Evolutionary conservation across 2,329 filamentous ascomycete genomes (phyloP), one percentile per base, ranked within the genome.

Genomic region (Colletotrichum falcatum): DNA sequence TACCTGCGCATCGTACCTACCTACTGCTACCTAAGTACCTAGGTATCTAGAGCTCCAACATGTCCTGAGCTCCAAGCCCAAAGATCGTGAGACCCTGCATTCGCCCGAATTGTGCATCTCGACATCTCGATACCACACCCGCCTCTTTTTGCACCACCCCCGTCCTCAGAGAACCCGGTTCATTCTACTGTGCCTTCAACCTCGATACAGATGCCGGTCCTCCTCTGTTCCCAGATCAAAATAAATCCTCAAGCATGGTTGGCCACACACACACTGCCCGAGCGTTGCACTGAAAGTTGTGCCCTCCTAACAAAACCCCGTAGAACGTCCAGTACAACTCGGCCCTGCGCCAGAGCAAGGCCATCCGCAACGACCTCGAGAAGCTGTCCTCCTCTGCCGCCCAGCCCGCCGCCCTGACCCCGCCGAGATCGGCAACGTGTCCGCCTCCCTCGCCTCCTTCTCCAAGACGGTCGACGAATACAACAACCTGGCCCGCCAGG

Each of bases 391-490:
- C 89, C 5, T 85, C 86, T 3, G 80, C 84, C 37, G 86, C 87
- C 61, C 85, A 86, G 59, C 90, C 90, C 49, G 85, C 88, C 56
- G 88, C 89, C 61, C 85, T 92, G 16, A 91, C 91, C 82, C 82
- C 7, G 79, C 81, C 74, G 75, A 80, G 72, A 78, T 86, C 81
- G 91, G 92, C 78, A 92, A 94, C 81, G 89, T 94, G 73, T 91
- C 92, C n/a, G 91, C 90, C 26, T 93, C 93, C 18, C 84, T 97
- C 37, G 90, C 92, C 53, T 82, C 94, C 70, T 94, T 99, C 80
- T 89, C 92, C 56, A 94, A 96, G 72, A 97, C 94, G 0, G 87
- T 99, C 74, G 95, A 98, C 83, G 95, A 98, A 79, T 99, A 99
- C 85, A 90, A 92, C 77, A 88, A 88, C 65, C 89, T 97, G 37